Evolutionary conservation across 306 rosid genomes (phyloP).

Genomic region (Purshia tridentata): DNA sequence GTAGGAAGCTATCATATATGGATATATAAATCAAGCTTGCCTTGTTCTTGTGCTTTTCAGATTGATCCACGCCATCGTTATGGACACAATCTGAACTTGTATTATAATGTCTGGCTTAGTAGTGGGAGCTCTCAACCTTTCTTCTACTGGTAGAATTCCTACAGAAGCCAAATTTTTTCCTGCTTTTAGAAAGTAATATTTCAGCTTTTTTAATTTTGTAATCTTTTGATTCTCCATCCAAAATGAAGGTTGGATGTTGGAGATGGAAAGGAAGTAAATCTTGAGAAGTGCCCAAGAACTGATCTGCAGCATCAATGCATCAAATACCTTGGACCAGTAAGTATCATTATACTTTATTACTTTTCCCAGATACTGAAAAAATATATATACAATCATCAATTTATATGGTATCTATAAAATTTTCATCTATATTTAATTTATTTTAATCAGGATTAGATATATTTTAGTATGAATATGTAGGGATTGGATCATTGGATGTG

Average conservation of each 20-base stretch:
- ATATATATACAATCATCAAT: too few relatives aligned
- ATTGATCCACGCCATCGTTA: constrained; percentile 89
- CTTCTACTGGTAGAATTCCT: constrained; percentile 61
- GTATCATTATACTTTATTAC: constrained; percentile 18
- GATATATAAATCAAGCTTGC: not conserved
- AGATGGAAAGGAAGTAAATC: constrained; percentile 73
- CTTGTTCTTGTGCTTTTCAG: constrained; percentile 33
- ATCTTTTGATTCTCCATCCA: constrained; percentile 10
- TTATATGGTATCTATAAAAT: too few relatives aligned
- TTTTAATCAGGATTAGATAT: too few relatives aligned
- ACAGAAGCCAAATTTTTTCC: not conserved
- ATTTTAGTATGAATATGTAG: too few relatives aligned
- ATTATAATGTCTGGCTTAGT: constrained; percentile 61
- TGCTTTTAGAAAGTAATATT: not conserved
- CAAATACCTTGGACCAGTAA: constrained; percentile 75
- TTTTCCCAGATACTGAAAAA: too few relatives aligned
- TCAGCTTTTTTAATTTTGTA: not conserved
- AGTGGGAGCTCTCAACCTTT: constrained; percentile 72
- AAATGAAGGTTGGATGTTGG: constrained; percentile 75
- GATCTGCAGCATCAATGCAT: constrained; percentile 60
- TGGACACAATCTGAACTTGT: constrained; percentile 75
- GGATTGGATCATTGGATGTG: too few relatives aligned
- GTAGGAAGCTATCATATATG: not conserved
- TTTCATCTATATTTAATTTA: too few relatives aligned
- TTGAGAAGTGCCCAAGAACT: constrained; percentile 54